Percentiles rank a stretch among this genome's conserved stretches.
Conservation (phyloP, 352 stramenopile genomes). For the Phytopythium boreale region DNA sequence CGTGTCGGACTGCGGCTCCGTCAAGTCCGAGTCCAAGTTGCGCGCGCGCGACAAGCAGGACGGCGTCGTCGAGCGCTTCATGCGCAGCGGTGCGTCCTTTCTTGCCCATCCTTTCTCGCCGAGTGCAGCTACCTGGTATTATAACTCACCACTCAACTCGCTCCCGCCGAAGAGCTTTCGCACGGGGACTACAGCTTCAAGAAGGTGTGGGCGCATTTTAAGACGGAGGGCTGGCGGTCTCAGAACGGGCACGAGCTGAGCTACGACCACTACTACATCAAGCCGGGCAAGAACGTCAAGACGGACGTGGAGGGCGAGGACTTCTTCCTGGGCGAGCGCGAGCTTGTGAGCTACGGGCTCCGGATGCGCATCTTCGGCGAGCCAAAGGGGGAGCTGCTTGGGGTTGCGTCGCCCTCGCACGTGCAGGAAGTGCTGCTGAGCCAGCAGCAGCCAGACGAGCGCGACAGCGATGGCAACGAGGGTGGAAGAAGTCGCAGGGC, state of each 20-base stretch:
- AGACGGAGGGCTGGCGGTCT: constrained; percentile 18
- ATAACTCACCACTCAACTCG: no score
- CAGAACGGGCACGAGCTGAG: constrained; percentile 18
- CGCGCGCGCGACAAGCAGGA: constrained; percentile 4
- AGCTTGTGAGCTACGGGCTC: constrained; percentile 29
- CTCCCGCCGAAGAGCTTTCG: constrained; percentile 29
- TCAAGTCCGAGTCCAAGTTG: constrained; percentile 3
- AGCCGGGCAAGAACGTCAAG: constrained; percentile 24
- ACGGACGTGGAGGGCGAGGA: constrained; percentile 27
- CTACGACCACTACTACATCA: constrained; percentile 48
- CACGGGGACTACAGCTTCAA: constrained; percentile 43
- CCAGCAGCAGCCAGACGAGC: constrained; percentile 13
- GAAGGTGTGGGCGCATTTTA: constrained; percentile 36
- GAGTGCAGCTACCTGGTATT: no score
- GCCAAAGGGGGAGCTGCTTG: constrained; percentile 6
- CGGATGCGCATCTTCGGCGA: constrained; percentile 30
- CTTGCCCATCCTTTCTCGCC: not conserved
- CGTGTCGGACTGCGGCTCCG: not conserved
- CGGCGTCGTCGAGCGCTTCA: constrained; percentile 3
- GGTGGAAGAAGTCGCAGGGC: not conserved
- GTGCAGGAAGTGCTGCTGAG: constrained; percentile 5
- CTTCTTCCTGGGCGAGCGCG: constrained; percentile 38
- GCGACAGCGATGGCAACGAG: not conserved
- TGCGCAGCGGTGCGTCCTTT: not conserved
- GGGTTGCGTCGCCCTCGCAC: not conserved